These are phyloP conservation scores for Keithomyces neogunnii DNA, from an alignment of 2,329 filamentous ascomycete species.

Conservation along the genomic window DNA sequence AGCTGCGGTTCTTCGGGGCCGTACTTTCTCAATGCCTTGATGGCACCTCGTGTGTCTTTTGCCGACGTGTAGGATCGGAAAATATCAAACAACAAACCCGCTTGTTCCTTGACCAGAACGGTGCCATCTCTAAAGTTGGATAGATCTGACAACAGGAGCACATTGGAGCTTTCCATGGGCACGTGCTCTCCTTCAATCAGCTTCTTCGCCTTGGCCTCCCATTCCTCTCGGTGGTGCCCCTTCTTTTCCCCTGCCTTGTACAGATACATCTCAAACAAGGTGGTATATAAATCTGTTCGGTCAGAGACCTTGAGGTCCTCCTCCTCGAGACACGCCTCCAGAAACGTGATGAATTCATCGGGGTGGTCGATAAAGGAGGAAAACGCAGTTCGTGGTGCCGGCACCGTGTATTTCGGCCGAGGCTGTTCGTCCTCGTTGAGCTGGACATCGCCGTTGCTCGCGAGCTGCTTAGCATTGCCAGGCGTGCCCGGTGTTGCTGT, in stretches of 20 bases:
- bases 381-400: slow-evolving; percentile 81
- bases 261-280: slow-evolving; percentile 96
- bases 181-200: slow-evolving; percentile 75
- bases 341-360: slow-evolving; percentile 82
- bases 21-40: slow-evolving; percentile 85
- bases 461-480: slow-evolving; percentile 39
- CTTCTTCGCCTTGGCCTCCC: slow-evolving; percentile 85
- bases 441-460: slow-evolving; percentile 43
- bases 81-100: slow-evolving; percentile 86
- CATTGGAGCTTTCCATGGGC: slow-evolving; percentile 89
- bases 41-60: slow-evolving; percentile 82
- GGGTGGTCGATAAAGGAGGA: slow-evolving; percentile 95
- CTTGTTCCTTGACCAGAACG: slow-evolving; percentile 86
- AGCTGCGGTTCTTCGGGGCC: slow-evolving; percentile 84
- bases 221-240: slow-evolving; percentile 57
- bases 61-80: slow-evolving; percentile 93
- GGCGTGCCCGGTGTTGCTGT: slow-evolving; percentile 44
- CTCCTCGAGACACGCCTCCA: slow-evolving; percentile 78
- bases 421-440: slow-evolving; percentile 38
- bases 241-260: slow-evolving; percentile 75
- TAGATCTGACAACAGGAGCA: slow-evolving; percentile 84
- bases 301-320: slow-evolving; percentile 63
- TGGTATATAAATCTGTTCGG: slow-evolving; percentile 82
- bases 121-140: slow-evolving; percentile 87
- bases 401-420: slow-evolving; percentile 60